A percentile compares a stretch with the other conserved stretches of the same genome.
These are phyloP conservation scores for Avena sativa DNA, from an alignment of 176 grass and related monocot species.

Conservation along the genomic window DNA sequence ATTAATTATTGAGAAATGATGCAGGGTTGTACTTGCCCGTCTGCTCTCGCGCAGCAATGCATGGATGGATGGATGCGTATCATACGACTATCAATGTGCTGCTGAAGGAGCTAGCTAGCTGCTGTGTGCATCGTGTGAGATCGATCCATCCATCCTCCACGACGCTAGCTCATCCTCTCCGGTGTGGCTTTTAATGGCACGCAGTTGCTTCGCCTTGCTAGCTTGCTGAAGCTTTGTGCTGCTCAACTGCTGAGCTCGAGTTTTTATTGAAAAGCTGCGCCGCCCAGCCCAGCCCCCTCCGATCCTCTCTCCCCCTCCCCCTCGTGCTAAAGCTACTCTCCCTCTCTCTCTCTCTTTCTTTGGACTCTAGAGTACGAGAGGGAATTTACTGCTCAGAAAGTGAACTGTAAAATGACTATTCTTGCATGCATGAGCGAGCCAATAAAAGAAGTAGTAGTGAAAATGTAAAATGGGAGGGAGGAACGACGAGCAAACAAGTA, in stretches of 20 bases:
- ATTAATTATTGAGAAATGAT: conserved; percentile 85
- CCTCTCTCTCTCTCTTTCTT: conserved; percentile 11
- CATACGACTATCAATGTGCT: conserved; percentile 41
- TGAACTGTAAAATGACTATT: conserved; percentile 37
- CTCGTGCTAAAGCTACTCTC: conserved; percentile 36
- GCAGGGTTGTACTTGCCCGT: conserved; percentile 64
- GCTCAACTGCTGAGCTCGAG: conserved; percentile 42
- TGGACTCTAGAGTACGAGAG: background rate
- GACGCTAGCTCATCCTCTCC: background rate
- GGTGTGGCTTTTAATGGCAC: conserved; percentile 44
- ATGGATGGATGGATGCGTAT: background rate
- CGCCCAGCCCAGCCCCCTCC: background rate
- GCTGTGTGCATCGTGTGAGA: background rate
- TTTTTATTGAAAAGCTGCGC: conserved; percentile 55
- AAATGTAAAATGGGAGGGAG: conserved; percentile 30
- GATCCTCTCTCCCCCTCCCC: background rate
- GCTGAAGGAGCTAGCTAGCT: background rate
- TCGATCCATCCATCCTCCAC: background rate
- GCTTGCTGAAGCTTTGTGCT: conserved; percentile 33
- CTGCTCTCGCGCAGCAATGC: conserved; percentile 50
- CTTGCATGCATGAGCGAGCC: conserved; percentile 39
- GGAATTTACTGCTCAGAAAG: conserved; percentile 47
- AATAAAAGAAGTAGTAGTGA: background rate
- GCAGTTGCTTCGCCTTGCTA: conserved; percentile 30
- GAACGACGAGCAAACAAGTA: background rate